Base-by-base conservation (phyloP, 1,284 basidiomycete species). In the Mycena citricolor region DNA sequence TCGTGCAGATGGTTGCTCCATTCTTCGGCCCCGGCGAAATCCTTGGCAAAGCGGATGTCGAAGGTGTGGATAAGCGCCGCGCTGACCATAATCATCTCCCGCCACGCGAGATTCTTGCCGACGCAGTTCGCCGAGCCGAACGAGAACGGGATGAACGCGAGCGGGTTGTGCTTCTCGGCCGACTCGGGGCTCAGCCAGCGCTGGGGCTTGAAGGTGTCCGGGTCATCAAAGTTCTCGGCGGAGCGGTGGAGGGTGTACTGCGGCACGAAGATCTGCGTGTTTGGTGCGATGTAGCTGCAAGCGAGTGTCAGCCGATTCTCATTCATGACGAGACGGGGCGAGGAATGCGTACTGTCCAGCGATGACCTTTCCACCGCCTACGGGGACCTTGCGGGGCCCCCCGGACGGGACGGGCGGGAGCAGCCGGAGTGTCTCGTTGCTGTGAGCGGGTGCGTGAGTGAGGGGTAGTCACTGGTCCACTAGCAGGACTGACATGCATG, bases 361-460 rank as follows among this genome's bases (percentile, higher is more conserved):
- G 23, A 58, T 48, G 34, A 30, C 61, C 23, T 40, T 62, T 63
- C 30, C 69, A 45, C 62, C 66, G 13, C 65, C 64, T 31, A 50
- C 52, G 1, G 66, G 63, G 12, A 72, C 66, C 13, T 67, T 63
- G 31, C 82, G 73, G 42, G 78, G 74, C 17, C 73, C 68, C 29
- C 72, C 73, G 20, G 70, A 73, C 7, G 73, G 68, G 8, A 81
- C 62, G 10, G 78, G 68, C 8, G 81, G 78, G 31, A 69, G 68
- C 25, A 84, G 61, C 31, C 83, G 68, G 36, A 84, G 56, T 0
- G 71, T 61, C 57, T 85, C 82, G 29, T 82, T 79, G 45, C 81
- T 84, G 57, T n/a, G 20, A 4, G 33, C 3, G 12, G 28, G 36
- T 39, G 11, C 14, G 46, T 22, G 22, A 31, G 16, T 43, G 41